A percentile compares a stretch with the other conserved stretches of the same genome.
phyloP scores from a whole-genome alignment of 108 stramenopile genomes.

The Fragilariopsis cylindrus region DNA sequence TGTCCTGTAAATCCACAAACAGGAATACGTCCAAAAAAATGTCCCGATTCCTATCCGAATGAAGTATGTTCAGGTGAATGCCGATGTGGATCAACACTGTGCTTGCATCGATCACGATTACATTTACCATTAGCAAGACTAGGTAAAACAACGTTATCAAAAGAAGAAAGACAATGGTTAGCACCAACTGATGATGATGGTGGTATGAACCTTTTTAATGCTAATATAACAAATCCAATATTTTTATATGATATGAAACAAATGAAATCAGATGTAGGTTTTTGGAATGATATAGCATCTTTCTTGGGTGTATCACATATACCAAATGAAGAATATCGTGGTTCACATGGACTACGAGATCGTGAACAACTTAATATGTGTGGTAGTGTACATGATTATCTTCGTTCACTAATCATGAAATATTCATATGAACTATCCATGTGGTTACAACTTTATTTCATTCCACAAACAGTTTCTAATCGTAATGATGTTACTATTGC shows the following conservation, averaged over 20 bases:
- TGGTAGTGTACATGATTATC: neutral
- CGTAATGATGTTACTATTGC: conserved; percentile 14
- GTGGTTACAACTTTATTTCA: conserved; percentile 13
- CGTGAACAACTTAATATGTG: neutral
- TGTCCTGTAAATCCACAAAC: neutral
- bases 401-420: neutral
- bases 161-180: conserved; percentile 5
- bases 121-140: conserved; percentile 9
- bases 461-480: conserved; percentile 6
- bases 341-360: neutral
- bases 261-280: neutral
- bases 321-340: neutral
- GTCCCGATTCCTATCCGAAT: neutral
- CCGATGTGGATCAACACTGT: neutral
- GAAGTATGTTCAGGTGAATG: neutral
- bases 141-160: conserved; percentile 6
- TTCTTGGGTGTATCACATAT: conserved; percentile 12
- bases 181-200: conserved; percentile 4
- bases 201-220: neutral
- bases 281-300: conserved; percentile 3
- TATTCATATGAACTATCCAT: conserved; percentile 10
- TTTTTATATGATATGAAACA: conserved; percentile 19
- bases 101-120: conserved; percentile 7
- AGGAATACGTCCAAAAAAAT: neutral
- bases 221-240: conserved; percentile 10